A percentile compares a stretch with the other conserved stretches of the same genome.
phyloP scores from a whole-genome alignment of 2,329 filamentous ascomycete species.

The Colletotrichum liriopes region DNA sequence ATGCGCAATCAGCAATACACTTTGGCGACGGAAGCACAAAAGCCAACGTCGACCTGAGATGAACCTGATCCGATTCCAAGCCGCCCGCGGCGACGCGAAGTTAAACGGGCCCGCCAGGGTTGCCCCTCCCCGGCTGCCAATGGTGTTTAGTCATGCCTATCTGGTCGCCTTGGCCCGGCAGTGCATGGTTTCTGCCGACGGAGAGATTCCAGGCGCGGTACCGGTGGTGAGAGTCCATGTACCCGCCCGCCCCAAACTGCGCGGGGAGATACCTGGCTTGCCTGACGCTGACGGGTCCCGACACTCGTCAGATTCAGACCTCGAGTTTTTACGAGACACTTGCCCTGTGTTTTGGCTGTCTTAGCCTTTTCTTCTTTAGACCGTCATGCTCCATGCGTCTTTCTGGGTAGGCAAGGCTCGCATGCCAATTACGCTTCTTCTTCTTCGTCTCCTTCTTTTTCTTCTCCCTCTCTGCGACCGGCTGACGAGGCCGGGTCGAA shows the following conservation, averaged over 20 bases:
- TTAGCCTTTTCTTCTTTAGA: neutral
- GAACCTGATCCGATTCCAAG: conserved; percentile 37
- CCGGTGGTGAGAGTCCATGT: neutral
- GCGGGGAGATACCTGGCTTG: conserved; percentile 5
- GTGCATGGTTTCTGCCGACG: neutral
- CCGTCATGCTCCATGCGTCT: neutral
- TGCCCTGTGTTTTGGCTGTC: neutral
- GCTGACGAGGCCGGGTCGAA: neutral
- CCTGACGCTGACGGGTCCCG: neutral
- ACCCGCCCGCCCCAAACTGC: conserved; percentile 8
- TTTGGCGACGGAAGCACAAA: neutral
- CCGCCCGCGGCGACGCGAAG: conserved; percentile 1
- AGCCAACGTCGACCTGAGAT: conserved; percentile 33
- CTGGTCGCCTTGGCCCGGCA: conserved; percentile 4
- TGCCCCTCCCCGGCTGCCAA: neutral
- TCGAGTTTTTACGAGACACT: too few species aligned
- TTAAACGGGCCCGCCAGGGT: neutral
- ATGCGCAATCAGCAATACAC: neutral
- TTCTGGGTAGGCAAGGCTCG: neutral
- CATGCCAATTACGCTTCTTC: neutral
- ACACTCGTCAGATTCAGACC: neutral
- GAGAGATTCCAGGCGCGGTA: neutral
- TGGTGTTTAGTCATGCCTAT: neutral
- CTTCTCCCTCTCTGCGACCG: neutral
- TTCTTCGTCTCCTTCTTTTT: too few species aligned